Evolutionary conservation across 2,329 filamentous ascomycete species (phyloP), one percentile per base, ranked within the genome.

Genomic region (Clarireedia hainanense): DNA sequence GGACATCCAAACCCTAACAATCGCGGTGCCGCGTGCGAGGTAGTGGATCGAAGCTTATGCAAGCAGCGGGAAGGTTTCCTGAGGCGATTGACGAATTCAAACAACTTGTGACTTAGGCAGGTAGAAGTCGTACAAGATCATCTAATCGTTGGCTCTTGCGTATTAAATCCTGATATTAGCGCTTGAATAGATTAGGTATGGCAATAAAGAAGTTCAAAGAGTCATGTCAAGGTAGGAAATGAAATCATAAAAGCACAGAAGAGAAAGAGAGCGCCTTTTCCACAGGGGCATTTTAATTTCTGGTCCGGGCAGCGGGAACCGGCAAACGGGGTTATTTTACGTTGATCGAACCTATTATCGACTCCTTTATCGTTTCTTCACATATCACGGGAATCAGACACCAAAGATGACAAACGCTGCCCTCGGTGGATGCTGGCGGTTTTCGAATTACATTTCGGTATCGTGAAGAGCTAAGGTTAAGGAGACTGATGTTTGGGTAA

Each of bases 1-100:
- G 53, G 53, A 52, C 53, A 56, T 56, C 48, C 48, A 56, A 56
- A 55, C 37, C 40, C 46, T 24, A 55, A 15, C 9, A 50, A 37
- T 55, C 46, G 40, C 47, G 47, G 37, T 40, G 27, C 17, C 47
- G 37, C 26, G 52, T 50, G 42, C 46, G 37, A 47, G 47, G 36
- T 43, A 36, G 37, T 37, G 39, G 40, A 54, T 50, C 26, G 26
- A 55, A 30, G 47, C 47, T 27, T 45, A 45, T 37, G 10, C 40
- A 30, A 46, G 23, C 40, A 24, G 42, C 40, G 15, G 30, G 23
- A 23, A 42, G 39, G 27, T 3, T 17, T 27, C 20, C 24, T 42
- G 52, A 34, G 17, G 20, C 36, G 36, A 14, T 24, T 26, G 47
- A 50, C 37, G 20, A 23, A 17, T 46, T 23, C 47, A 14, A 17